These are phyloP conservation scores for Moelleriella libera DNA, from an alignment of 2,329 filamentous ascomycete genomes.

Conservation along the genomic window DNA sequence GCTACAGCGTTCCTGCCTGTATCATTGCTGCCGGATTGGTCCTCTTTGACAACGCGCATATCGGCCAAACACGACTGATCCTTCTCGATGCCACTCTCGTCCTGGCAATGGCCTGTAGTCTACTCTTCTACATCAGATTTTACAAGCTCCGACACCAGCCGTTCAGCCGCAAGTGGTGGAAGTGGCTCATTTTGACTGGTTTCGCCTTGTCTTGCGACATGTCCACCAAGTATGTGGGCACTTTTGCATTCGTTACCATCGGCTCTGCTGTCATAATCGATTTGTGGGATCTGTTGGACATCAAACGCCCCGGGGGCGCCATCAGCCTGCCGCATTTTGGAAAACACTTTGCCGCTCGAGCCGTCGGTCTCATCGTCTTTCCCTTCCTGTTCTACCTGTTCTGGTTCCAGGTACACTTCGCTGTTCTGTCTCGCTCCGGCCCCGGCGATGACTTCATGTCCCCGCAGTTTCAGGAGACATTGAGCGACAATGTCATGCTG, in stretches of 20 bases:
- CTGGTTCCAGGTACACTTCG: conserved; percentile 99
- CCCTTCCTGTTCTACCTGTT: conserved; percentile 98
- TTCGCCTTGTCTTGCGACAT: conserved; percentile 95
- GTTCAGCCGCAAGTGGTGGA: conserved; percentile 98
- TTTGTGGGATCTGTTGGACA: conserved; percentile 84
- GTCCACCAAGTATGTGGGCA: conserved; percentile 93
- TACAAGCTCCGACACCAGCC: conserved; percentile 87
- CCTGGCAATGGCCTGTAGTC: conserved; percentile 88
- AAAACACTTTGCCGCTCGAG: conserved; percentile 81
- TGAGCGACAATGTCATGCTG: conserved; percentile 89
- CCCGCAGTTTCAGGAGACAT: conserved; percentile 91
- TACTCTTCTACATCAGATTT: conserved; percentile 91
- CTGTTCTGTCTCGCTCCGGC: conserved; percentile 74
- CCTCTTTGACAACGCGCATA: conserved; percentile 93
- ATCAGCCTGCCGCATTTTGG: conserved; percentile 65
- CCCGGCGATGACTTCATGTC: conserved; percentile 99
- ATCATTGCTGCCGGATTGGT: conserved; percentile 74
- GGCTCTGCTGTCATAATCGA: conserved; percentile 89
- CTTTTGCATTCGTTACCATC: conserved; percentile 94
- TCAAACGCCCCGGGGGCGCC: conserved; percentile 73
- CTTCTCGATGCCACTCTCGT: conserved; percentile 89
- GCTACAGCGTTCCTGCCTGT: conserved; percentile 88
- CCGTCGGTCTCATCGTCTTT: conserved; percentile 74
- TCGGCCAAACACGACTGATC: conserved; percentile 90
- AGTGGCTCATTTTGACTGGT: conserved; percentile 92